Conservation (phyloP, 352 stramenopile genomes). For the Sclerospora graminicola region DNA sequence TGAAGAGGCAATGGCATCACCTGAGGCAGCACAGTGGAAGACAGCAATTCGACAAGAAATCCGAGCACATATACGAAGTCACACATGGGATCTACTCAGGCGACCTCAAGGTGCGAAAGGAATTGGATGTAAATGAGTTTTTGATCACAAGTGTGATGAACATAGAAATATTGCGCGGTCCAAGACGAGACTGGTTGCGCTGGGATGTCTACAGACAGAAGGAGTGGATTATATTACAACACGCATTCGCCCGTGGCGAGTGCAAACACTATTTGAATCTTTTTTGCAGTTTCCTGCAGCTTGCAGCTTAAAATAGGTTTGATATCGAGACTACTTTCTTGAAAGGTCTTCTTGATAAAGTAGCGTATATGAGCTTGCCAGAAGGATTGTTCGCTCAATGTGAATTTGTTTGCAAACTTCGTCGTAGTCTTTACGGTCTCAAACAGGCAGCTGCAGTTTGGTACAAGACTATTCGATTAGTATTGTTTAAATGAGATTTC, state of each 20-base stretch:
- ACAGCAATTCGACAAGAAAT: slow-evolving; percentile 10
- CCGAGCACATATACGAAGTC: neutral
- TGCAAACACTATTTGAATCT: neutral
- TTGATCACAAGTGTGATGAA: neutral
- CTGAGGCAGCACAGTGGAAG: slow-evolving; percentile 8
- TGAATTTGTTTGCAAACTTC: neutral
- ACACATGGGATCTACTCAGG: neutral
- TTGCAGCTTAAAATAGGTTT: neutral
- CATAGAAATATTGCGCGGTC: neutral
- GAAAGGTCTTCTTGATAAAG: neutral
- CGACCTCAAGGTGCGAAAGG: neutral
- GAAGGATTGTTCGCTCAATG: neutral
- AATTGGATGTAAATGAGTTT: neutral
- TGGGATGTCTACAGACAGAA: slow-evolving; percentile 7
- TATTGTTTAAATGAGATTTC: slow-evolving; percentile 1
- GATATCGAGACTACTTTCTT: too few relatives aligned
- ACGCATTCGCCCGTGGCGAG: neutral
- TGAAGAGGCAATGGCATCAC: neutral
- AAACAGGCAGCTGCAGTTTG: slow-evolving; percentile 24
- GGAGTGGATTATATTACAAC: neutral
- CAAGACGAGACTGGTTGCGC: neutral
- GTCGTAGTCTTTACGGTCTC: slow-evolving; percentile 22
- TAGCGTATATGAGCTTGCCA: neutral
- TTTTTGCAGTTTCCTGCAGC: neutral
- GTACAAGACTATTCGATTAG: slow-evolving; percentile 15